Conservation (phyloP, 257 asterid species). For the Solanum gandarillasii region DNA sequence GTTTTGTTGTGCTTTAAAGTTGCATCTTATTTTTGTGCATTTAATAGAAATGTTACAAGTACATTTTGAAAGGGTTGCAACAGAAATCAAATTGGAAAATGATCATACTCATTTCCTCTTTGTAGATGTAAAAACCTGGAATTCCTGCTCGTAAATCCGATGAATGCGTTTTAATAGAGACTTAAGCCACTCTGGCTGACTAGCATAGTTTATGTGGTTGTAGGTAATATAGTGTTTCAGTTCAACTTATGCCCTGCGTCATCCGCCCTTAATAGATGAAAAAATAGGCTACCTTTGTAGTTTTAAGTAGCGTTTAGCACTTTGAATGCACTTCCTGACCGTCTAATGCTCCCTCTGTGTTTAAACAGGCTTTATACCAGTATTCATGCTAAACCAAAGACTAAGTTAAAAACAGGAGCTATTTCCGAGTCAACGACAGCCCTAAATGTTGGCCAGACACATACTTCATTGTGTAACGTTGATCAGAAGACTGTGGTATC, state of each 20-base stretch:
- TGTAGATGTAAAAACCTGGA: neutral
- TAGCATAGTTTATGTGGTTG: neutral
- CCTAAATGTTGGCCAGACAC: slow-evolving; percentile 48
- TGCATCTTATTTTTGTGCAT: neutral
- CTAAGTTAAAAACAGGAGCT: slow-evolving; percentile 66
- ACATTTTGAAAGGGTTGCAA: neutral
- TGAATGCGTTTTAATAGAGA: neutral
- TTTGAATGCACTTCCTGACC: neutral
- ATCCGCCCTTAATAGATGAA: neutral
- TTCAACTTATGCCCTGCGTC: neutral
- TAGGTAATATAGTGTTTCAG: neutral
- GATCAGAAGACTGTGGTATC: slow-evolving; percentile 44
- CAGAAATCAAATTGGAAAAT: neutral
- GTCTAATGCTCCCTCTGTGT: neutral
- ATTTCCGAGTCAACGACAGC: slow-evolving; percentile 55
- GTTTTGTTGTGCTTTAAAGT: neutral
- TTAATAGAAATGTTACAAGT: neutral
- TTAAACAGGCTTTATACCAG: slow-evolving; percentile 60
- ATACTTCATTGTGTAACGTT: slow-evolving; percentile 30
- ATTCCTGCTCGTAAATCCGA: neutral
- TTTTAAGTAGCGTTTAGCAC: neutral
- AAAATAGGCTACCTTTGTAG: neutral
- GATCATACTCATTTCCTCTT: neutral
- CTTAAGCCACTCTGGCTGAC: neutral
- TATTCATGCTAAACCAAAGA: slow-evolving; percentile 78